Evolutionary conservation across 768 basidiomycete species (phyloP).

Genomic region (Termitomyces sp.): DNA sequence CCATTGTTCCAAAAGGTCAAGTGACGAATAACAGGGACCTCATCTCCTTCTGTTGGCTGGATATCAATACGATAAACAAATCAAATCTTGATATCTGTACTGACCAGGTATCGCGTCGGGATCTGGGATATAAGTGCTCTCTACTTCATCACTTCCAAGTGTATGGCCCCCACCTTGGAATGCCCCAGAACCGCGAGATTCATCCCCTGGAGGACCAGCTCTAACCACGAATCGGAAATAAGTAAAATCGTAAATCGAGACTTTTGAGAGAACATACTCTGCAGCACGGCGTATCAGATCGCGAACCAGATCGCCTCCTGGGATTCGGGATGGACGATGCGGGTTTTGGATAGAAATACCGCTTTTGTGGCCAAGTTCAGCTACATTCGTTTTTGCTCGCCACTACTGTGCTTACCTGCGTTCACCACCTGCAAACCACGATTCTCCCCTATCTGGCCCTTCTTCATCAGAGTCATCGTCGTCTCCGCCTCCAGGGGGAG

Average conservation of each 20-base stretch:
- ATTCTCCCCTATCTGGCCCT: conserved; percentile 51
- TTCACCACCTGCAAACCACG: conserved; percentile 94
- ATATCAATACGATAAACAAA: background rate
- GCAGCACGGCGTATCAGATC: conserved; percentile 80
- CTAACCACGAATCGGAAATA: conserved; percentile 21
- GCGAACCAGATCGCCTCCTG: conserved; percentile 59
- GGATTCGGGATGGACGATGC: conserved; percentile 40
- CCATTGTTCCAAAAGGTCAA: conserved; percentile 94
- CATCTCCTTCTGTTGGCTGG: conserved; percentile 22
- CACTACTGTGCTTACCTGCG: conserved; percentile 53
- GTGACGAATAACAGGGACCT: conserved; percentile 62
- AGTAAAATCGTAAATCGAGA: background rate
- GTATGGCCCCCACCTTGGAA: conserved; percentile 80
- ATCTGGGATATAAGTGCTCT: conserved; percentile 74
- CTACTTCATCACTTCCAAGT: conserved; percentile 88
- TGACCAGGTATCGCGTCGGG: conserved; percentile 40
- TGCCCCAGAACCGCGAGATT: conserved; percentile 18
- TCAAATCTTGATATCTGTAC: background rate
- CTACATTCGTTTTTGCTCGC: background rate
- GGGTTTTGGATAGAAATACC: conserved; percentile 91
- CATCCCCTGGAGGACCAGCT: conserved; percentile 30
- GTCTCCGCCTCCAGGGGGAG: conserved; percentile 10
- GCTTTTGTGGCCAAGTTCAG: conserved; percentile 35
- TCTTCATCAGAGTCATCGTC: conserved; percentile 49
- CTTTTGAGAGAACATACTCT: conserved; percentile 48